These are phyloP conservation scores for Russula olivacea DNA, from an alignment of 768 basidiomycete genomes.

Conservation along the genomic window DNA sequence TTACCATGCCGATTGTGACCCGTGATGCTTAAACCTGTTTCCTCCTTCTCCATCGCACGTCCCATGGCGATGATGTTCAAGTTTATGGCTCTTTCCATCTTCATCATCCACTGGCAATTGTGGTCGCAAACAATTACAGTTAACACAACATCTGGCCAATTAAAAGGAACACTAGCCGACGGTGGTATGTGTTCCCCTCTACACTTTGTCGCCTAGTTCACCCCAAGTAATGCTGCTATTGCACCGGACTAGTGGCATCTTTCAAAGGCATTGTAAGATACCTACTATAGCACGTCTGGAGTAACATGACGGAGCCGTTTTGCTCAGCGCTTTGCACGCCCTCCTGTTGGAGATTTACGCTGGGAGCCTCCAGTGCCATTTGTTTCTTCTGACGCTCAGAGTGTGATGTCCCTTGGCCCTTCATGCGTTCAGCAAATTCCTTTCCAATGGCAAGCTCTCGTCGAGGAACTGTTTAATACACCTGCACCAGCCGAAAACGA, in stretches of 20 bases:
- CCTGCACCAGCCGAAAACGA: constrained; percentile 3
- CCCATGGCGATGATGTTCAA: not conserved
- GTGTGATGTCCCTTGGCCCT: constrained; percentile 11
- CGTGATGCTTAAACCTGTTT: not conserved
- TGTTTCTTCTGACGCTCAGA: constrained; percentile 3
- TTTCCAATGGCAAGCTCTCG: not conserved
- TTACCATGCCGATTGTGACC: no score
- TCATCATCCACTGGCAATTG: not conserved
- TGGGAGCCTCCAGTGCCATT: constrained; percentile 13
- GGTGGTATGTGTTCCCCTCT: constrained; percentile 5
- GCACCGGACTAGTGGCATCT: constrained; percentile 4
- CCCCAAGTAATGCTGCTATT: not conserved
- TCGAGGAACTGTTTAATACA: not conserved
- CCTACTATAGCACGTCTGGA: not conserved
- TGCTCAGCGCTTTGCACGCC: constrained; percentile 13
- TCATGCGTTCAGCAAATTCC: constrained; percentile 16
- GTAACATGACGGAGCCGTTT: not conserved
- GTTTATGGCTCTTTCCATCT: not conserved
- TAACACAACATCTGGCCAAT: constrained; percentile 10
- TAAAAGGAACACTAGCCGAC: not conserved
- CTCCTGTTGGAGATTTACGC: constrained; percentile 9
- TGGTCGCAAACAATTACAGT: not conserved
- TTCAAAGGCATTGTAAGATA: constrained; percentile 17
- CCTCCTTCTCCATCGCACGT: not conserved
- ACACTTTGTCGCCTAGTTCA: not conserved